Evolutionary conservation across 306 rosid species (phyloP).

Genomic region (Arachis stenosperma): DNA sequence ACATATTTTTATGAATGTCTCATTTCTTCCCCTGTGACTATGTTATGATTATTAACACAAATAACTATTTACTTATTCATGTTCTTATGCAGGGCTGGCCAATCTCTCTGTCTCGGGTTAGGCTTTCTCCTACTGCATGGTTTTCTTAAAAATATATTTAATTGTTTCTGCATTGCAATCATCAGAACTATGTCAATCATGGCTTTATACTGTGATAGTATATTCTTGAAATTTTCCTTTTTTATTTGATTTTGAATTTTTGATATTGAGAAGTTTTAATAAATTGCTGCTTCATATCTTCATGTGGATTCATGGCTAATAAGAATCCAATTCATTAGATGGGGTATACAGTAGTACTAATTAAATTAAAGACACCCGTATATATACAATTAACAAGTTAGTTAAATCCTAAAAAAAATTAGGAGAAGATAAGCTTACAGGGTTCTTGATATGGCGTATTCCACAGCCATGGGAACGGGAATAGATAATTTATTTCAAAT

Average conservation of each 20-base stretch:
- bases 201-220: not conserved
- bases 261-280: not conserved
- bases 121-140: slow-evolving; percentile 38
- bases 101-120: slow-evolving; percentile 93
- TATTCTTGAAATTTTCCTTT: not conserved
- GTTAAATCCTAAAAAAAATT: not conserved
- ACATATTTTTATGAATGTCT: not conserved
- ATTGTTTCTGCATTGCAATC: not conserved
- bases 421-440: not conserved
- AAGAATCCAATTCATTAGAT: not conserved
- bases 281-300: not conserved
- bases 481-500: not conserved
- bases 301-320: slow-evolving; percentile 24
- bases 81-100: slow-evolving; percentile 68
- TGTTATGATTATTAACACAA: not conserved
- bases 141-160: slow-evolving; percentile 10
- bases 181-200: not conserved
- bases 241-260: not conserved
- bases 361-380: not conserved
- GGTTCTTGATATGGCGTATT: not conserved
- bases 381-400: not conserved
- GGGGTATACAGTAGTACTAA: not conserved
- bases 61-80: slow-evolving; percentile 26
- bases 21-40: slow-evolving; percentile 2
- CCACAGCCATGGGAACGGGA: not conserved